A percentile compares a stretch with the other conserved stretches of the same genome.
These are phyloP conservation scores for Parachlorella kessleri DNA, from an alignment of 139 green algal species.

Conservation along the genomic window DNA sequence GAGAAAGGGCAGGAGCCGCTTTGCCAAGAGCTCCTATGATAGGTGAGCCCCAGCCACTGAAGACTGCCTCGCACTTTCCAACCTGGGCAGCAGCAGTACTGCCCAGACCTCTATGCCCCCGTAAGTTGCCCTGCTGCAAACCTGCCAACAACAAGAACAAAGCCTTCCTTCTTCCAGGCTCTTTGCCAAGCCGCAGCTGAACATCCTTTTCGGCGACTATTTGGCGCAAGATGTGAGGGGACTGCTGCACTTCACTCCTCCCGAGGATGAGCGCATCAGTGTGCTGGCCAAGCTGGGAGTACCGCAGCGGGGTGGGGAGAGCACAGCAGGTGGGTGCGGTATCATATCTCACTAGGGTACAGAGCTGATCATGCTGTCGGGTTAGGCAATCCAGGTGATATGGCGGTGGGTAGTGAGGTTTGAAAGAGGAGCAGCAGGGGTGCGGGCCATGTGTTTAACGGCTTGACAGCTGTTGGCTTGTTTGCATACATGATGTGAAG, in stretches of 20 bases:
- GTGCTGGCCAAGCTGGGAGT: slow-evolving; percentile 51
- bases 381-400: too few species aligned
- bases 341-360: too few species aligned
- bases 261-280: slow-evolving; percentile 52
- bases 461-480: too few species aligned
- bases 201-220: slow-evolving; percentile 68
- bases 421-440: too few species aligned
- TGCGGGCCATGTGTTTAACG: too few species aligned
- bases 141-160: background rate
- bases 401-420: too few species aligned
- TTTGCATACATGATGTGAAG: too few species aligned
- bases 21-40: slow-evolving; percentile 63
- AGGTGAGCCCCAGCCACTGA: slow-evolving; percentile 1
- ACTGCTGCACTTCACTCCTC: slow-evolving; percentile 39
- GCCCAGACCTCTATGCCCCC: background rate
- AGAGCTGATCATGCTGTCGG: too few species aligned
- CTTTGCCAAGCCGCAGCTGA: slow-evolving; percentile 59
- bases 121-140: background rate
- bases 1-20: slow-evolving; percentile 33
- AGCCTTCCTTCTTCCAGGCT: slow-evolving; percentile 14
- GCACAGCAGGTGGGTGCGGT: too few species aligned
- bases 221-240: slow-evolving; percentile 9
- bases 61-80: background rate
- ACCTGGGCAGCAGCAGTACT: background rate
- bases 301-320: slow-evolving; percentile 5